Conservation (phyloP, 148 eudicot species). For the Bassia scoparia region DNA sequence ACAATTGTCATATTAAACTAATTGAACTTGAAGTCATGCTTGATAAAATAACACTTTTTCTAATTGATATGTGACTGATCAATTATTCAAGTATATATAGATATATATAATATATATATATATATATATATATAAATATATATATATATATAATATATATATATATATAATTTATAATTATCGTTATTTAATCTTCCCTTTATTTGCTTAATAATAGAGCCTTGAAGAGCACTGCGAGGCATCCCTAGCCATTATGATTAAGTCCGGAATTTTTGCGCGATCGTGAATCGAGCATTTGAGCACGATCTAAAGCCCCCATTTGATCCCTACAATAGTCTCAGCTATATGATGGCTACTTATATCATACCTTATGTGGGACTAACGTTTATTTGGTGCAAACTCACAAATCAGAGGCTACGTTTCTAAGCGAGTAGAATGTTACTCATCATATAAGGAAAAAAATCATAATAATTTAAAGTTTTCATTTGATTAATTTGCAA, state of each 20-base stretch:
- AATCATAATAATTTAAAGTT: too few relatives aligned
- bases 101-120: too few relatives aligned
- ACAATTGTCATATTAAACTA: too few relatives aligned
- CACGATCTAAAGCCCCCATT: constrained; percentile 55
- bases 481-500: too few relatives aligned
- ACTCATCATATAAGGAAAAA: too few relatives aligned
- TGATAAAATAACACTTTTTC: too few relatives aligned
- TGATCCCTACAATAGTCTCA: constrained; percentile 65
- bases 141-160: too few relatives aligned
- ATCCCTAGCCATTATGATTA: constrained; percentile 62
- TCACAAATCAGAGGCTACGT: constrained; percentile 41
- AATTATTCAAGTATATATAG: too few relatives aligned
- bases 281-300: constrained; percentile 56
- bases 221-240: constrained; percentile 51
- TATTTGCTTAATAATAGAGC: constrained; percentile 26
- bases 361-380: constrained; percentile 71
- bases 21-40: too few relatives aligned
- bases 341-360: constrained; percentile 58
- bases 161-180: too few relatives aligned
- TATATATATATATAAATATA: too few relatives aligned
- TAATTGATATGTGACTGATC: too few relatives aligned
- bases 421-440: constrained; percentile 41
- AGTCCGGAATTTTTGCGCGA: constrained; percentile 49
- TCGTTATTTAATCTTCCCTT: neutral
- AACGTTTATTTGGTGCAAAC: constrained; percentile 65